Percentiles rank a stretch among this genome's conserved stretches.
Conservation (phyloP, 2,329 filamentous ascomycete species). For the Colletotrichum trifolii region DNA sequence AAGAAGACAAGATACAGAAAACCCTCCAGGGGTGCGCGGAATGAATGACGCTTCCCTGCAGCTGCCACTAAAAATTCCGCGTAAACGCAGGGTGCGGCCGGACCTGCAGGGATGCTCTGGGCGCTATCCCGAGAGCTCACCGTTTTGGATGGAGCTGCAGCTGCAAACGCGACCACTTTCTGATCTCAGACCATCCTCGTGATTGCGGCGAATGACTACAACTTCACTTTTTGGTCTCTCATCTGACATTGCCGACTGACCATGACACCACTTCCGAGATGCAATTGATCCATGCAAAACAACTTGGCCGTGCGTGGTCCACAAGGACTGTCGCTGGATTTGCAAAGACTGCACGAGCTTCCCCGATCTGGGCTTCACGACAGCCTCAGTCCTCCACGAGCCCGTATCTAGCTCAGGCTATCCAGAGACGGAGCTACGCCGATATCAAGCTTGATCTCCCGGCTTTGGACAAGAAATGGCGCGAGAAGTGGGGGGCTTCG, state of each 20-base stretch:
- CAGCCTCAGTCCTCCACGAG: slow-evolving; percentile 20
- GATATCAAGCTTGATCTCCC: slow-evolving; percentile 56
- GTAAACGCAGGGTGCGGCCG: slow-evolving; percentile 7
- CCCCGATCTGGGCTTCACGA: slow-evolving; percentile 16
- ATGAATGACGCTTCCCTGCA: slow-evolving; percentile 36
- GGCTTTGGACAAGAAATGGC: slow-evolving; percentile 64
- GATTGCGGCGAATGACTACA: slow-evolving; percentile 18
- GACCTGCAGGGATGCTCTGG: slow-evolving; percentile 33
- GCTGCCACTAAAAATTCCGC: slow-evolving; percentile 23
- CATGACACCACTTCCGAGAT: slow-evolving; percentile 42
- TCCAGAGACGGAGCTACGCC: slow-evolving; percentile 49
- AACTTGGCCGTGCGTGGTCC: slow-evolving; percentile 38
- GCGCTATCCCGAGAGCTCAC: slow-evolving; percentile 27
- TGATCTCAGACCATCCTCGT: not conserved
- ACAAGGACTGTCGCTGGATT: slow-evolving; percentile 17
- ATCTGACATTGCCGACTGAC: slow-evolving; percentile 8
- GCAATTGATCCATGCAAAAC: slow-evolving; percentile 44
- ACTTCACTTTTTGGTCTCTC: not conserved
- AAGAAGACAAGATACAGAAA: slow-evolving; percentile 6
- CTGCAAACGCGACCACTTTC: slow-evolving; percentile 21
- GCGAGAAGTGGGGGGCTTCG: slow-evolving; percentile 53
- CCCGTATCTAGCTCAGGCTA: slow-evolving; percentile 11
- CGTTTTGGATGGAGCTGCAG: slow-evolving; percentile 32
- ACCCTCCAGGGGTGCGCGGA: slow-evolving; percentile 30
- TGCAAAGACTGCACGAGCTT: slow-evolving; percentile 14